Conservation (phyloP, 805 yeast genomes). For the Ogataea nonfermentans region DNA sequence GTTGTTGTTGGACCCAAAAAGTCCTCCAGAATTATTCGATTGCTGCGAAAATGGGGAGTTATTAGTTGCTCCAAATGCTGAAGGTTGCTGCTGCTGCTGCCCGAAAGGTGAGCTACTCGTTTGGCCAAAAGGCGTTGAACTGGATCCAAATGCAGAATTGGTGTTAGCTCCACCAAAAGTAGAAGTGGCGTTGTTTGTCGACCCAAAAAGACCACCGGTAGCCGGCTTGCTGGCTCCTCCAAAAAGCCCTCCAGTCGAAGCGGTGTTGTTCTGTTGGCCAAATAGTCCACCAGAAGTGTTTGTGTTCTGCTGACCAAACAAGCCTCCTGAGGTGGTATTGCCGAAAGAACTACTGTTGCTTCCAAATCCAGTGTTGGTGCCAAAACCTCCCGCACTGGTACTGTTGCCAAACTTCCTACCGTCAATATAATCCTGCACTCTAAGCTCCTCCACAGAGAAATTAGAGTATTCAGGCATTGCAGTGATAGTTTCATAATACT, state of each 20-base stretch:
- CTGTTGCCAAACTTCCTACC: constrained; percentile 57
- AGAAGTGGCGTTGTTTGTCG: constrained; percentile 19
- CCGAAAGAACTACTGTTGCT: constrained; percentile 19
- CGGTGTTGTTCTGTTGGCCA: constrained; percentile 35
- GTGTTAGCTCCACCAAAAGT: constrained; percentile 36
- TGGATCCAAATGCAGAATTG: constrained; percentile 17
- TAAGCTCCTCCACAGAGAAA: constrained; percentile 81
- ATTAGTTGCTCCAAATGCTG: constrained; percentile 24
- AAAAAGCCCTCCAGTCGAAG: constrained; percentile 23
- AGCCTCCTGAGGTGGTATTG: constrained; percentile 36
- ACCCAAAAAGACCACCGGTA: constrained; percentile 18
- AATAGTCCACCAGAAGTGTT: constrained; percentile 33
- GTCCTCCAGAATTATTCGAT: constrained; percentile 22
- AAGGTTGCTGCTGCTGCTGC: constrained; percentile 22
- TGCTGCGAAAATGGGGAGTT: constrained; percentile 30
- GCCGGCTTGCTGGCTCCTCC: constrained; percentile 17
- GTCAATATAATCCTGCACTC: constrained; percentile 83
- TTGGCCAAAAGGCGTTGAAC: constrained; percentile 28
- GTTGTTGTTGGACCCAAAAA: constrained; percentile 30
- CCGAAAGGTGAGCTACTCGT: constrained; percentile 24
- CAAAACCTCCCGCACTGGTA: constrained; percentile 17
- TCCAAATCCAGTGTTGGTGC: constrained; percentile 36
- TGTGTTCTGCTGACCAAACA: constrained; percentile 42
- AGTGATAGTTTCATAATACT: constrained; percentile 68
- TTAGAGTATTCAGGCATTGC: constrained; percentile 89